Percentiles rank a stretch among this genome's conserved stretches.
Evolutionary conservation across 225 moss, liverwort and hornwort species (phyloP).

Genomic region (Asterella californica): DNA sequence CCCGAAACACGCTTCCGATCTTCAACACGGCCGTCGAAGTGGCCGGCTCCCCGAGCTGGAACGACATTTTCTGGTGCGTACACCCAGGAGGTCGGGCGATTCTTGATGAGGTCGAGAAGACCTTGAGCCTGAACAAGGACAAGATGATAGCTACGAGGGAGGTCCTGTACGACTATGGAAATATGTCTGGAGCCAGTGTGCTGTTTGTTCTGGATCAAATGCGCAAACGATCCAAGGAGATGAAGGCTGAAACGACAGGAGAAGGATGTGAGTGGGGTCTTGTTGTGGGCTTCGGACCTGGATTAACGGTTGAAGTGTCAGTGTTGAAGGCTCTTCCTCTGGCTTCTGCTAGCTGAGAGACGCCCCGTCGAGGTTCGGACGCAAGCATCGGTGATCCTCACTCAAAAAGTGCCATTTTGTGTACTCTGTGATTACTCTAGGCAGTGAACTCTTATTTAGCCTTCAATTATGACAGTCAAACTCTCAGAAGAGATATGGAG

Average conservation of each 20-base stretch:
- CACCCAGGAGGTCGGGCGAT: constrained; percentile 26
- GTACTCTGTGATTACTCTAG: too few relatives aligned
- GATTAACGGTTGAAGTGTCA: constrained; percentile 22
- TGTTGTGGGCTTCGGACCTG: constrained; percentile 23
- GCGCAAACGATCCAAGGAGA: not conserved
- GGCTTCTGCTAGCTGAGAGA: too few relatives aligned
- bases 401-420: too few relatives aligned
- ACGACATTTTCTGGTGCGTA: constrained; percentile 29
- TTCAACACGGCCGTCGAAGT: constrained; percentile 8
- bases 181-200: constrained; percentile 28
- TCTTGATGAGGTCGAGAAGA: constrained; percentile 19
- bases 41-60: constrained; percentile 17
- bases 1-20: constrained; percentile 27
- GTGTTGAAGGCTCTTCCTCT: constrained; percentile 15
- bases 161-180: constrained; percentile 15
- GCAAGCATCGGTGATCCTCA: too few relatives aligned
- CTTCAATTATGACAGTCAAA: too few relatives aligned
- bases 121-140: not conserved
- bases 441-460: too few relatives aligned
- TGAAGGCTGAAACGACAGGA: constrained; percentile 3
- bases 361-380: too few relatives aligned
- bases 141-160: constrained; percentile 24
- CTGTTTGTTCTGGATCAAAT: constrained; percentile 20
- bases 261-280: constrained; percentile 24
- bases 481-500: too few relatives aligned